Evolutionary conservation across 1,284 basidiomycete genomes (phyloP).

Genomic region (Neotropicomus parvogracilis): DNA sequence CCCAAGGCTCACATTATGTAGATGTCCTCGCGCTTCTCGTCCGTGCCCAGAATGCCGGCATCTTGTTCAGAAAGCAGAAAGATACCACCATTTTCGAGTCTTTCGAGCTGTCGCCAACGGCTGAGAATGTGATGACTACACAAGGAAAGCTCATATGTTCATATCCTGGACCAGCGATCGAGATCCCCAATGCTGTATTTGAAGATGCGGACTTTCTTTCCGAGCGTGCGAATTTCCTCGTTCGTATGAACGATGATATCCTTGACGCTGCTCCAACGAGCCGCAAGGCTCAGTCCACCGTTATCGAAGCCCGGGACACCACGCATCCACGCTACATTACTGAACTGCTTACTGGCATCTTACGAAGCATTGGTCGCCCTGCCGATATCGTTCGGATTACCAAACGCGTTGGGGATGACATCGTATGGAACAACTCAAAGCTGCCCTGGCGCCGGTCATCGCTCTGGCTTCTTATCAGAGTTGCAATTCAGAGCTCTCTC

Average conservation of each 20-base stretch:
- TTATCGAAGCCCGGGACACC: conserved; percentile 29
- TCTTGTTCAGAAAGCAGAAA: too few relatives aligned
- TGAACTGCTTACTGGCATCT: conserved; percentile 35
- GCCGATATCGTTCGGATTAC: neutral
- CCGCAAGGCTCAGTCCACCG: neutral
- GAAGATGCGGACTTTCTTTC: too few relatives aligned
- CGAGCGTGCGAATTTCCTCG: conserved; percentile 25
- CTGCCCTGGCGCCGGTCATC: conserved; percentile 38
- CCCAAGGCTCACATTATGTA: too few relatives aligned
- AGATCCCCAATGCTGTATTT: too few relatives aligned
- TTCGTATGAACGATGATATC: conserved; percentile 26
- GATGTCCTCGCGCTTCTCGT: too few relatives aligned
- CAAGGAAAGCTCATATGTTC: conserved; percentile 36
- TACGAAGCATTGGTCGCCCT: conserved; percentile 25
- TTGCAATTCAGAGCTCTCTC: conserved; percentile 41
- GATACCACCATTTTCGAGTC: too few relatives aligned
- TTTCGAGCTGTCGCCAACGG: too few relatives aligned
- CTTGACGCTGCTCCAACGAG: too few relatives aligned
- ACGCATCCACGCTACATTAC: conserved; percentile 11
- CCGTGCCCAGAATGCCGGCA: too few relatives aligned
- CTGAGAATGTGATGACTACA: too few relatives aligned
- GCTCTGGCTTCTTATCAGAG: conserved; percentile 37
- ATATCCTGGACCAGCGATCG: conserved; percentile 11
- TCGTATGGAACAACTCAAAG: conserved; percentile 27
- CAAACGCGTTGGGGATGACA: conserved; percentile 35